These are phyloP conservation scores for Aspergillus fijiensis DNA, from an alignment of 2,329 filamentous ascomycete species.

Conservation along the genomic window DNA sequence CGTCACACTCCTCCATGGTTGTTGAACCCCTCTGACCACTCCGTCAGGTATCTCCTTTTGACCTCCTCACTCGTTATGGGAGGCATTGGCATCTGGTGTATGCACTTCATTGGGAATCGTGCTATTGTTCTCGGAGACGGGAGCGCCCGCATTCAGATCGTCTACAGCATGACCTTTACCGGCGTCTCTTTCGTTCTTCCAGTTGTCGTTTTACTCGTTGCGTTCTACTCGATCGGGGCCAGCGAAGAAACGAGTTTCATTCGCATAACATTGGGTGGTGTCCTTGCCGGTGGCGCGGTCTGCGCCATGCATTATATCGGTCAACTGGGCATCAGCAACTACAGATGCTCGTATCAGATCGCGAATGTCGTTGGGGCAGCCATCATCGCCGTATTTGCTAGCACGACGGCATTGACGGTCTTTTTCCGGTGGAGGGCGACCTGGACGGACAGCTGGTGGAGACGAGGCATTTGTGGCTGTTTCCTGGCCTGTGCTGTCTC, in stretches of 20 bases:
- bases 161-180: conserved; percentile 71
- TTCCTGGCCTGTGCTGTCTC: conserved; percentile 73
- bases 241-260: conserved; percentile 58
- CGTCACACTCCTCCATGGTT: too few relatives aligned
- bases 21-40: neutral
- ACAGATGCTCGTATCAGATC: conserved; percentile 61
- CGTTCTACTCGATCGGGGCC: conserved; percentile 68
- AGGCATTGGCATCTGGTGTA: conserved; percentile 71
- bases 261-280: conserved; percentile 62
- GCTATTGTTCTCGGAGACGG: conserved; percentile 71
- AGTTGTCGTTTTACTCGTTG: conserved; percentile 68
- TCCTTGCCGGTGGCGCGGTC: conserved; percentile 70
- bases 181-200: conserved; percentile 78
- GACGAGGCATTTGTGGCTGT: conserved; percentile 64
- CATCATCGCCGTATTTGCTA: conserved; percentile 70
- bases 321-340: conserved; percentile 80
- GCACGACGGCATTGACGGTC: conserved; percentile 66
- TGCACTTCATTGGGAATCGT: conserved; percentile 82
- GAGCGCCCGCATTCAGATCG: conserved; percentile 63
- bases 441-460: conserved; percentile 80
- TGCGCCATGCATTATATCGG: conserved; percentile 87
- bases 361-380: conserved; percentile 66
- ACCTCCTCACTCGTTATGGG: conserved; percentile 70
- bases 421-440: conserved; percentile 75
- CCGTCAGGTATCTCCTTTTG: conserved; percentile 59